Evolutionary conservation across 805 yeast genomes (phyloP).

Genomic region (Ogataea siamensis): DNA sequence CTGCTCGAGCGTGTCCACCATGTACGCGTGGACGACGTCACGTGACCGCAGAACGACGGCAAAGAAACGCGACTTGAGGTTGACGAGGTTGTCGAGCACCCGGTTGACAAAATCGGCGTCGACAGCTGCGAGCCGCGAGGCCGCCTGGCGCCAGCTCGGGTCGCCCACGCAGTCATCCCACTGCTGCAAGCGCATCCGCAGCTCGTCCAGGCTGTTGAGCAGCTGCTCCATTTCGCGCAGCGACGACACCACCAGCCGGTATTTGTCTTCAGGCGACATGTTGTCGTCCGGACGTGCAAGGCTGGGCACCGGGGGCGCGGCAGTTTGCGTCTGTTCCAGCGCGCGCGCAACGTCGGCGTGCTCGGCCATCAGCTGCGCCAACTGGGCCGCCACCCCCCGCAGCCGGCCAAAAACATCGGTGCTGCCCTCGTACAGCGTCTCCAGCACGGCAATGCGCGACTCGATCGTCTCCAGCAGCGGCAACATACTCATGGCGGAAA

Average conservation of each 20-base stretch:
- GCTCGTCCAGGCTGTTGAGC: conserved; percentile 14
- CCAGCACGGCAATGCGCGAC: conserved; percentile 16
- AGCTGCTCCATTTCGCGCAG: conserved; percentile 9
- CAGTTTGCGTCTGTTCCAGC: conserved; percentile 10
- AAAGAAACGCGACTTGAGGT: conserved; percentile 12
- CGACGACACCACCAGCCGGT: conserved; percentile 15
- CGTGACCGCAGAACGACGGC: conserved; percentile 18
- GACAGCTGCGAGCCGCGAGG: conserved; percentile 9
- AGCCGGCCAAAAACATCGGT: conserved; percentile 12
- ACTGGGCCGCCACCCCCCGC: background rate
- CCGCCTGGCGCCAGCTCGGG: conserved; percentile 7
- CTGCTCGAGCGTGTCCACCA: conserved; percentile 22
- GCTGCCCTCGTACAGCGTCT: conserved; percentile 12
- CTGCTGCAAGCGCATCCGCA: conserved; percentile 8
- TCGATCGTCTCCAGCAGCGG: conserved; percentile 13
- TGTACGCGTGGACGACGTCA: conserved; percentile 17
- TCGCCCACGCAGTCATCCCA: conserved; percentile 14
- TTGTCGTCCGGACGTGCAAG: no score
- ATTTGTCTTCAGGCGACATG: conserved; percentile 7
- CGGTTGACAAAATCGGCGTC: conserved; percentile 1
- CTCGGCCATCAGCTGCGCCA: conserved; percentile 7
- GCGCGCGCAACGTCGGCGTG: conserved; percentile 10
- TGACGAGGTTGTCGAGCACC: conserved; percentile 12
- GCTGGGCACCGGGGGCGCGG: no score
- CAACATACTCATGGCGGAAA: conserved; percentile 6